Evolutionary conservation across 148 eudicot genomes (phyloP).

Genomic region (Arctostaphylos glauca): DNA sequence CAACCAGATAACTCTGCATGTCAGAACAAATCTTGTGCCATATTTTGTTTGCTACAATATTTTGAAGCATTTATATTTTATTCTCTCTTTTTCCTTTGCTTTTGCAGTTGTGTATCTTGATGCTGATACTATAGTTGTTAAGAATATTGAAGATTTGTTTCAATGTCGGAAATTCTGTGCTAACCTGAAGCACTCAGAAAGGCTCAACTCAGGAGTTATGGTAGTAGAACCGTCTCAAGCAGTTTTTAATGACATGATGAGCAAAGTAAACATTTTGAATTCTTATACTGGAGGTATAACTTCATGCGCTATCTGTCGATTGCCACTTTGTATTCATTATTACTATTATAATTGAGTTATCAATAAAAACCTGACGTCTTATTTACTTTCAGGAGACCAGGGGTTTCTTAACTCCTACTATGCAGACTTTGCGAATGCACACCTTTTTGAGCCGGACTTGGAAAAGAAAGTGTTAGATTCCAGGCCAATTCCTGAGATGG

Average conservation of each 20-base stretch:
- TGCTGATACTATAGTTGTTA: conserved; percentile 93
- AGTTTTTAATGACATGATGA: conserved; percentile 82
- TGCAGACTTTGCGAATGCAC: conserved; percentile 84
- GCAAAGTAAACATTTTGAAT: conserved; percentile 63
- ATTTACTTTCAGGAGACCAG: conserved; percentile 70
- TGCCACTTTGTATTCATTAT: background rate
- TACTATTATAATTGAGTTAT: background rate
- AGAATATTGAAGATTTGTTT: conserved; percentile 85
- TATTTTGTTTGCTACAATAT: background rate
- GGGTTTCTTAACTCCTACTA: conserved; percentile 92
- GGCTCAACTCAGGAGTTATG: conserved; percentile 95
- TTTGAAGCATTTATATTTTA: background rate
- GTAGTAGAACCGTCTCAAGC: conserved; percentile 89
- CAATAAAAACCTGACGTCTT: conserved; percentile 3
- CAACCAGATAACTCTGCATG: too few species aligned
- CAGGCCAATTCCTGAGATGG: conserved; percentile 72
- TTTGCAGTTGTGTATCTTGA: conserved; percentile 94
- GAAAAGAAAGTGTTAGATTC: conserved; percentile 53
- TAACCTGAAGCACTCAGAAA: conserved; percentile 94
- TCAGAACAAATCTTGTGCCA: background rate
- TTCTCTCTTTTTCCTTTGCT: conserved; percentile 7
- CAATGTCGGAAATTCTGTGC: conserved; percentile 95
- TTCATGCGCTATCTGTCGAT: background rate
- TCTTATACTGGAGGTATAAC: conserved; percentile 94
- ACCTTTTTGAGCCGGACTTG: conserved; percentile 65